Evolutionary conservation across 208 protist species (phyloP).

Genomic region (Trypanosoma congolense): DNA sequence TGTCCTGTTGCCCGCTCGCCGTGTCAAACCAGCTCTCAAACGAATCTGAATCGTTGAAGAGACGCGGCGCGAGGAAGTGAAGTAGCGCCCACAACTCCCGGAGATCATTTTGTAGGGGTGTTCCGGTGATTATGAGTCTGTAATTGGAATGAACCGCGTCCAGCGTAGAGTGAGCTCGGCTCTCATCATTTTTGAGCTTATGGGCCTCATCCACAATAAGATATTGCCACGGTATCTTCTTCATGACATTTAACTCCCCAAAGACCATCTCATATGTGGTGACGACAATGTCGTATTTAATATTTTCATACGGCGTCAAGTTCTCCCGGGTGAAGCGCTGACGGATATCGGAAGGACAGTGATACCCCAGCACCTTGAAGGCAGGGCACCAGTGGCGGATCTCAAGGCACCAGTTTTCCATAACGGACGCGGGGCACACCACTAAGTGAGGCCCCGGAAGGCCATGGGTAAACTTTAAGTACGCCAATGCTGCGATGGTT

Average conservation of each 20-base stretch:
- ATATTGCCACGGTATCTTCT: constrained; percentile 91
- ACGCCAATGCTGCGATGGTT: constrained; percentile 95
- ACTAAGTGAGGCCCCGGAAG: constrained; percentile 95
- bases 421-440: constrained; percentile 95
- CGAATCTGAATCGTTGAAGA: constrained; percentile 82
- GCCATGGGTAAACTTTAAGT: constrained; percentile 89
- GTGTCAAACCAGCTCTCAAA: constrained; percentile 95
- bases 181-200: constrained; percentile 92
- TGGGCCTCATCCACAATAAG: constrained; percentile 99
- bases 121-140: constrained; percentile 96
- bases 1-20: constrained; percentile 72
- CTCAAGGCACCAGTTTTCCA: constrained; percentile 98
- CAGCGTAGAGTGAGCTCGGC: constrained; percentile 57
- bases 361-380: constrained; percentile 91
- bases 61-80: constrained; percentile 90
- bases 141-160: constrained; percentile 76
- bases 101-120: constrained; percentile 97
- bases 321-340: constrained; percentile 62
- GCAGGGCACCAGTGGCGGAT: constrained; percentile 94
- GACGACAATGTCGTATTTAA: constrained; percentile 91
- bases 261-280: constrained; percentile 97
- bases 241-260: constrained; percentile 86
- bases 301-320: constrained; percentile 43
- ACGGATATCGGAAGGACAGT: constrained; percentile 92
- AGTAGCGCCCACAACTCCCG: constrained; percentile 95